phyloP scores from a whole-genome alignment of 306 rosid genomes.

The Castanopsis chinensis region DNA sequence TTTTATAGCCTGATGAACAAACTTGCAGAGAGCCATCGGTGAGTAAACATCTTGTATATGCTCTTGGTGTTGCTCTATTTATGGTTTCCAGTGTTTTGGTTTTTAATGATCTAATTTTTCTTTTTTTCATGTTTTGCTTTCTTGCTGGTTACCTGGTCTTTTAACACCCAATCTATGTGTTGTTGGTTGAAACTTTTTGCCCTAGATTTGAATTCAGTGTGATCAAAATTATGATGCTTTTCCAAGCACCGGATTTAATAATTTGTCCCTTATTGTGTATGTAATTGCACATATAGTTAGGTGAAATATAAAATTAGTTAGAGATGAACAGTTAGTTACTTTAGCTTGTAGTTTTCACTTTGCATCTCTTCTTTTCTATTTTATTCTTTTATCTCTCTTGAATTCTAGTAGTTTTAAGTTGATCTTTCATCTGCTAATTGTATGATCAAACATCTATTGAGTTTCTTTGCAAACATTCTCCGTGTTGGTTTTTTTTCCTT shows the following conservation, averaged over 20 bases:
- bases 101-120: background rate
- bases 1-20: conserved; percentile 79
- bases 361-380: background rate
- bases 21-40: conserved; percentile 85
- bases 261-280: background rate
- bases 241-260: background rate
- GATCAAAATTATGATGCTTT: background rate
- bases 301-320: background rate
- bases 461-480: too few species aligned
- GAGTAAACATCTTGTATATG: conserved; percentile 26
- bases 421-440: too few species aligned
- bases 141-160: background rate
- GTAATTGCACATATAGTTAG: background rate
- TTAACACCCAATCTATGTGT: background rate
- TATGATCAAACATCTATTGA: too few species aligned
- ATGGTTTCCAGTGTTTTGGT: background rate
- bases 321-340: background rate
- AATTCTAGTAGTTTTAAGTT: too few species aligned
- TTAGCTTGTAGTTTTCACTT: background rate
- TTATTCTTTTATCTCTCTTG: background rate
- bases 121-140: background rate
- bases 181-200: background rate
- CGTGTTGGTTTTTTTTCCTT: too few species aligned
- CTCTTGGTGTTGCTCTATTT: conserved; percentile 2
- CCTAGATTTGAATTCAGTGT: background rate